Evolutionary conservation across 1,284 basidiomycete species (phyloP).

Genomic region (Trichosporon sp.): DNA sequence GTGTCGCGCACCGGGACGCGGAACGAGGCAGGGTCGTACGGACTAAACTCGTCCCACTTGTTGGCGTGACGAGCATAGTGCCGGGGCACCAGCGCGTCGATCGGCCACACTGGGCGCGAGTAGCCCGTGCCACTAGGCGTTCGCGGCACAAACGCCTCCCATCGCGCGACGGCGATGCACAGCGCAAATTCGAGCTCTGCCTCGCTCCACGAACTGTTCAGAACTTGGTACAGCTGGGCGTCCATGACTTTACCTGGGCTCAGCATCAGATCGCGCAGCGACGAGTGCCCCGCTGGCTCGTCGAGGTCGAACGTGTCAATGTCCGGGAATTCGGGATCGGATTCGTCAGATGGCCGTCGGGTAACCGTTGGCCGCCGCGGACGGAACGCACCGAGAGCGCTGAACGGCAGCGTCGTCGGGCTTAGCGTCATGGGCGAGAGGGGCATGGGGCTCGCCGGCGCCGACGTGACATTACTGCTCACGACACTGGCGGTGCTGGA

Average conservation of each 20-base stretch:
- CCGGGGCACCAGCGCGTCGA: slow-evolving; percentile 17
- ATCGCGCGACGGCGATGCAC: neutral
- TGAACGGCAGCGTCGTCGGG: slow-evolving; percentile 18
- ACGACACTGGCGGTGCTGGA: slow-evolving; percentile 5
- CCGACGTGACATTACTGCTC: slow-evolving; percentile 13
- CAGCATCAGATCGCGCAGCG: slow-evolving; percentile 9
- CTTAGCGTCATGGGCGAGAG: slow-evolving; percentile 17
- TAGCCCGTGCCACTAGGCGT: slow-evolving; percentile 5
- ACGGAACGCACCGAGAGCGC: slow-evolving; percentile 10
- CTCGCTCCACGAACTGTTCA: slow-evolving; percentile 7
- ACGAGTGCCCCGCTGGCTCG: slow-evolving; percentile 6
- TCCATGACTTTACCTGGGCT: neutral
- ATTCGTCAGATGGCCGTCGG: neutral
- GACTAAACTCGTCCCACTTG: slow-evolving; percentile 17
- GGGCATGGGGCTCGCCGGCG: slow-evolving; percentile 5
- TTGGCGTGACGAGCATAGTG: slow-evolving; percentile 13
- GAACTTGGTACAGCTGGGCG: slow-evolving; percentile 9
- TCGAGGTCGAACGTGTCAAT: slow-evolving; percentile 18
- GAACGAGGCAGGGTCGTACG: slow-evolving; percentile 17
- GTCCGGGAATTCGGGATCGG: neutral
- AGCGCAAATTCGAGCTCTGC: slow-evolving; percentile 1
- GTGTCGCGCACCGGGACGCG: slow-evolving; percentile 12
- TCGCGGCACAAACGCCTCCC: slow-evolving; percentile 10
- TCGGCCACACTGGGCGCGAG: slow-evolving; percentile 14
- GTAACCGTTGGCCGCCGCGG: neutral